phyloP scores from a whole-genome alignment of 768 basidiomycete species.

The Russula sp. region DNA sequence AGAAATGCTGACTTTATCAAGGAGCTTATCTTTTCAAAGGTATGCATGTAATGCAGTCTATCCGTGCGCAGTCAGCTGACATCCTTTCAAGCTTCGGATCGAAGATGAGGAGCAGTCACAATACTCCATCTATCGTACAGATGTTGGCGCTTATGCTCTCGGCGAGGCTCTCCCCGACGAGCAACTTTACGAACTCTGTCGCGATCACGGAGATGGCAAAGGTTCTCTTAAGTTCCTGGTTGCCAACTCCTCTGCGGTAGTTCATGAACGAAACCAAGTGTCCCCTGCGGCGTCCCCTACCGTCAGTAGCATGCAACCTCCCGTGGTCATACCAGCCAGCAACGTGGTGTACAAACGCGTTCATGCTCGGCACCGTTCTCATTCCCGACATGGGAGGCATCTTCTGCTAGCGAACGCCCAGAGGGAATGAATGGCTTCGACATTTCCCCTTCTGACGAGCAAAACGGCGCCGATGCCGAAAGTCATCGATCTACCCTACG shows the following conservation, averaged over 20 bases:
- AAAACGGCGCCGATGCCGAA: slow-evolving; percentile 57
- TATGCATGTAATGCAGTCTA: slow-evolving; percentile 36
- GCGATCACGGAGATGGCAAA: slow-evolving; percentile 66
- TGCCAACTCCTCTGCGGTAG: slow-evolving; percentile 58
- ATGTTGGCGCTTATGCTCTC: slow-evolving; percentile 74
- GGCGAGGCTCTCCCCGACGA: slow-evolving; percentile 72
- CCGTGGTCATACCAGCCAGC: slow-evolving; percentile 46
- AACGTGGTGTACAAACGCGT: slow-evolving; percentile 48
- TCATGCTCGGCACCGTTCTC: slow-evolving; percentile 32
- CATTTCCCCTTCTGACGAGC: slow-evolving; percentile 55
- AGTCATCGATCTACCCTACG: slow-evolving; percentile 44
- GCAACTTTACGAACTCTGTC: slow-evolving; percentile 67
- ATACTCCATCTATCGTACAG: slow-evolving; percentile 82
- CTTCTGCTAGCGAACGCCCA: slow-evolving; percentile 63
- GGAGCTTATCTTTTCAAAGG: slow-evolving; percentile 79
- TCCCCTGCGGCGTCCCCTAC: slow-evolving; percentile 40
- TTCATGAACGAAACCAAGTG: slow-evolving; percentile 49
- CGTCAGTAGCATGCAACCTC: slow-evolving; percentile 50
- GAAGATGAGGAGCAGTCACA: slow-evolving; percentile 77
- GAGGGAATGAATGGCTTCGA: slow-evolving; percentile 65
- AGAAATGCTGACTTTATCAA: slow-evolving; percentile 66
- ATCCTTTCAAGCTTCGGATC: slow-evolving; percentile 59
- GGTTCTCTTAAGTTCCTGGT: slow-evolving; percentile 85
- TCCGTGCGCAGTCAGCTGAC: slow-evolving; percentile 13
- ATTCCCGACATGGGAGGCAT: slow-evolving; percentile 67